Evolutionary conservation across 441 rosid genomes (phyloP).

Genomic region (Syzygium malaccense): DNA sequence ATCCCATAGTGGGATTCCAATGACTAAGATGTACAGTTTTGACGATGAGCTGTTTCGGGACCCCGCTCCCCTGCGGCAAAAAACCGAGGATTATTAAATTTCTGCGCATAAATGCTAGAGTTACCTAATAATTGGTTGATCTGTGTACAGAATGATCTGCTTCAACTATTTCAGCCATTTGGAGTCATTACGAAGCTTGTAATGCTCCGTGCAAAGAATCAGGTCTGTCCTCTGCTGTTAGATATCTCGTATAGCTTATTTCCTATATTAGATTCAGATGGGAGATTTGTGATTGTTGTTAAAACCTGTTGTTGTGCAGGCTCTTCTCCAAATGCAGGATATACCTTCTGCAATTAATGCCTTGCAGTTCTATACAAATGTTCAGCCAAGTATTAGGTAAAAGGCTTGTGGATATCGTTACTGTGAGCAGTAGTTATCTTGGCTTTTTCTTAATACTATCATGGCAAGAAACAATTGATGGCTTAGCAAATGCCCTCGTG

Average conservation of each 20-base stretch:
- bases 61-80: background rate
- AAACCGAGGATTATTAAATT: background rate
- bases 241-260: background rate
- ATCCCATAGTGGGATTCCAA: background rate
- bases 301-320: constrained; percentile 29
- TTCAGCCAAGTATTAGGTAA: constrained; percentile 88
- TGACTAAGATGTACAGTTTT: background rate
- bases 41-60: background rate
- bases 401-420: background rate
- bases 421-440: background rate
- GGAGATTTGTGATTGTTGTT: background rate
- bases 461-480: background rate
- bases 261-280: background rate
- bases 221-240: constrained; percentile 35
- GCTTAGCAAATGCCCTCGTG: background rate
- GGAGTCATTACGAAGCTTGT: constrained; percentile 97
- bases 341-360: constrained; percentile 82
- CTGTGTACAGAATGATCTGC: constrained; percentile 77
- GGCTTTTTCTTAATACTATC: background rate
- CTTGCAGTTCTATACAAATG: constrained; percentile 68
- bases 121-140: background rate
- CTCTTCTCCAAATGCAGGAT: constrained; percentile 99
- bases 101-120: background rate
- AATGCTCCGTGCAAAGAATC: constrained; percentile 98
- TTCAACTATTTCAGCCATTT: constrained; percentile 96